Percentiles rank a stretch among this genome's conserved stretches.
Conservation (phyloP, 2,329 filamentous ascomycete species). For the Trichoderma sp. region DNA sequence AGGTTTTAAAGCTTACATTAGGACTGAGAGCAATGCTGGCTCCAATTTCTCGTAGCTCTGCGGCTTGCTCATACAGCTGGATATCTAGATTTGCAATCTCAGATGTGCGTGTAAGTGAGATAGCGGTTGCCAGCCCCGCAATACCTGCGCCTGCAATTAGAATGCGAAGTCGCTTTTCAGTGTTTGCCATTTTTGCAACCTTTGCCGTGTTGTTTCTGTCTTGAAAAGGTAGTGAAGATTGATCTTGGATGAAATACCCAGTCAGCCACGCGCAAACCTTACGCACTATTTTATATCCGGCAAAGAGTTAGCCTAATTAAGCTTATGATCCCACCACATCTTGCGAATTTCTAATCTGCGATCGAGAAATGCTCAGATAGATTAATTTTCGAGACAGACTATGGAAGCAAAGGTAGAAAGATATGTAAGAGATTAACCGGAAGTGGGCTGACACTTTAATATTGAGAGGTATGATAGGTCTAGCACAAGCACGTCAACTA, state of each 20-base stretch:
- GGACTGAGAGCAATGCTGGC: constrained; percentile 54
- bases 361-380: background rate
- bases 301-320: background rate
- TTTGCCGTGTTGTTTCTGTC: background rate
- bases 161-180: constrained; percentile 22
- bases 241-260: background rate
- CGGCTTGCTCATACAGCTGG: constrained; percentile 54
- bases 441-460: background rate
- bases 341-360: background rate
- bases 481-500: constrained; percentile 29
- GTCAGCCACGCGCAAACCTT: constrained; percentile 5
- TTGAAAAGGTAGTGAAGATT: background rate
- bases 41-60: constrained; percentile 51
- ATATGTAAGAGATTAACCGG: constrained; percentile 17
- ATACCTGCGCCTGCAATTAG: constrained; percentile 33
- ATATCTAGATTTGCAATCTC: constrained; percentile 43
- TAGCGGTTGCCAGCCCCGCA: constrained; percentile 50
- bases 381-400: background rate
- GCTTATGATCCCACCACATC: background rate
- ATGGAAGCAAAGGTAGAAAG: background rate
- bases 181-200: background rate
- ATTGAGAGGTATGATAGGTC: constrained; percentile 21
- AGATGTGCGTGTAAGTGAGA: constrained; percentile 47
- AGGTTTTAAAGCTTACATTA: constrained; percentile 38
- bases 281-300: constrained; percentile 2